Conservation (phyloP, 1,284 basidiomycete species). For the Hypsizygus ulmarius region DNA sequence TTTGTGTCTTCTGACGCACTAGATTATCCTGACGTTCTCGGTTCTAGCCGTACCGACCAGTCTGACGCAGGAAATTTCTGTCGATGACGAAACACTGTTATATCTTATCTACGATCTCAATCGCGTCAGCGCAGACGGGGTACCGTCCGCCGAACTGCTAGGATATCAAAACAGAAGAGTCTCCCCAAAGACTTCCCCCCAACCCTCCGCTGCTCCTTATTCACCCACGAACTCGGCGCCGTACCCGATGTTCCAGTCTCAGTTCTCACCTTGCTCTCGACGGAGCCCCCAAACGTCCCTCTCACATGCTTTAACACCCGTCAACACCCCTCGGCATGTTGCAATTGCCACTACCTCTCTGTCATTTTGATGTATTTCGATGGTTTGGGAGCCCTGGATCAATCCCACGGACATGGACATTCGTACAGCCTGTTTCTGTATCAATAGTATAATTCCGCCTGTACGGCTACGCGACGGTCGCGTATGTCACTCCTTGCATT, state of each 20-base stretch:
- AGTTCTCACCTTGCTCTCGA: slow-evolving; percentile 24
- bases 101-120: slow-evolving; percentile 67
- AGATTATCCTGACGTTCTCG: slow-evolving; percentile 24
- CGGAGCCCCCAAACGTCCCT: slow-evolving; percentile 27
- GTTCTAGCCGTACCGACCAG: slow-evolving; percentile 45
- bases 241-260: slow-evolving; percentile 7
- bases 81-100: slow-evolving; percentile 59
- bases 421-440: not conserved
- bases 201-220: slow-evolving; percentile 6
- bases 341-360: slow-evolving; percentile 16
- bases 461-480: too few species aligned
- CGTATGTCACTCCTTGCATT: too few species aligned
- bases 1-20: slow-evolving; percentile 6
- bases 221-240: slow-evolving; percentile 1
- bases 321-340: slow-evolving; percentile 21
- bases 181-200: slow-evolving; percentile 18
- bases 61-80: slow-evolving; percentile 66
- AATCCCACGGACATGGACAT: not conserved
- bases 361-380: slow-evolving; percentile 15
- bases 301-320: slow-evolving; percentile 27
- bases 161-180: slow-evolving; percentile 49
- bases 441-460: too few species aligned
- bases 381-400: slow-evolving; percentile 5
- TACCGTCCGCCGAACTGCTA: slow-evolving; percentile 58
- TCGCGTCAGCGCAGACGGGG: slow-evolving; percentile 42